Evolutionary conservation across 371 early-diverging fungal species (phyloP).

Genomic region (Rhizopus delemar): DNA sequence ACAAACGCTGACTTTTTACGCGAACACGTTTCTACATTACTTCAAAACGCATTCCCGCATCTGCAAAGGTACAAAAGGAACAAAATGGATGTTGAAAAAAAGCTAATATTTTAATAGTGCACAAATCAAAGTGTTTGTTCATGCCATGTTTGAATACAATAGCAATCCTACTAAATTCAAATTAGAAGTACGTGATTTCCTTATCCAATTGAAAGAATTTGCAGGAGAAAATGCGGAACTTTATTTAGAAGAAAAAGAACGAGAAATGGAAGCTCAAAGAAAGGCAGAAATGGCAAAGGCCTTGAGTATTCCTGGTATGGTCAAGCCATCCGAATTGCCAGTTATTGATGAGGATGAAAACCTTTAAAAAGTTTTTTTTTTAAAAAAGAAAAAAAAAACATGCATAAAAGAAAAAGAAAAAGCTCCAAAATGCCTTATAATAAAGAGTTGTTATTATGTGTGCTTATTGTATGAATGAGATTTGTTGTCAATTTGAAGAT

Average conservation of each 20-base stretch:
- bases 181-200: slow-evolving; percentile 92
- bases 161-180: slow-evolving; percentile 83
- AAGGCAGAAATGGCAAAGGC: slow-evolving; percentile 82
- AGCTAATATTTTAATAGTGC: slow-evolving; percentile 43
- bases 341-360: slow-evolving; percentile 69
- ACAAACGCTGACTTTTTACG: slow-evolving; percentile 79
- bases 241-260: slow-evolving; percentile 91
- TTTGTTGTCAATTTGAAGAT: no score
- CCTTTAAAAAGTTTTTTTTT: slow-evolving; percentile 21
- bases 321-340: slow-evolving; percentile 90
- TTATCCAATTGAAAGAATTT: slow-evolving; percentile 95
- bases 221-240: slow-evolving; percentile 89
- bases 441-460: no score
- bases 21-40: slow-evolving; percentile 78
- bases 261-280: slow-evolving; percentile 78
- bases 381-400: neutral
- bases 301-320: slow-evolving; percentile 92
- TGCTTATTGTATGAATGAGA: no score
- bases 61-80: slow-evolving; percentile 63
- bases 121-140: slow-evolving; percentile 87
- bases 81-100: neutral
- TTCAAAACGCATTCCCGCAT: slow-evolving; percentile 91
- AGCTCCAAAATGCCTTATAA: neutral
- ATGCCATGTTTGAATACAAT: slow-evolving; percentile 82
- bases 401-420: neutral